phyloP scores from a whole-genome alignment of 257 asterid species.

The Solanum habrochaites region DNA sequence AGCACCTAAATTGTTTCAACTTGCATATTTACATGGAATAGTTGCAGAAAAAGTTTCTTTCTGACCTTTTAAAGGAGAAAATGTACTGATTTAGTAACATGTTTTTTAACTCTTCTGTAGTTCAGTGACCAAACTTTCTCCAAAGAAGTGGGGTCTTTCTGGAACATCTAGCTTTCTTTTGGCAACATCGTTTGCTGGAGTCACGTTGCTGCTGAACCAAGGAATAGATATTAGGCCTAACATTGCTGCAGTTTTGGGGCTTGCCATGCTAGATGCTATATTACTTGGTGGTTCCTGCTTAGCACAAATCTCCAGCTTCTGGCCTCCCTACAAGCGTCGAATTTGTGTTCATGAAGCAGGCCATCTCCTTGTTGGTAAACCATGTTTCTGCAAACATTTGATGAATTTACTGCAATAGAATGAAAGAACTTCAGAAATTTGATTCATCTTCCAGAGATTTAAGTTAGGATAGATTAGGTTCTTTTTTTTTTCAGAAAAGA shows the following conservation, averaged over 20 bases:
- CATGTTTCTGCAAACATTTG: background rate
- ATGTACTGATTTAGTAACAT: background rate
- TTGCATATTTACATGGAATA: background rate
- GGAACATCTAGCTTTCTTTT: conserved; percentile 65
- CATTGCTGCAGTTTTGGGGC: conserved; percentile 58
- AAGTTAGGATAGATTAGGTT: background rate
- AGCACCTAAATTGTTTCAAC: background rate
- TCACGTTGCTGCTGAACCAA: conserved; percentile 57
- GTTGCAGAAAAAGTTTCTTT: background rate
- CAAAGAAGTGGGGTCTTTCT: conserved; percentile 94
- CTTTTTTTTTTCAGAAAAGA: no score
- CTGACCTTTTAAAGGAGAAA: background rate
- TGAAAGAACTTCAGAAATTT: background rate
- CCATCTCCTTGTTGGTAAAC: conserved; percentile 85
- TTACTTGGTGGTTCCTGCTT: conserved; percentile 88
- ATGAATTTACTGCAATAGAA: background rate
- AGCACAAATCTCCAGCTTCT: conserved; percentile 83
- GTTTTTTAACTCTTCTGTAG: background rate
- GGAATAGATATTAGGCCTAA: conserved; percentile 90
- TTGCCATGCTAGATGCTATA: conserved; percentile 62
- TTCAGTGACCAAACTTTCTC: conserved; percentile 84
- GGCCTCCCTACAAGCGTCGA: conserved; percentile 95
- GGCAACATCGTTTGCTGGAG: conserved; percentile 55
- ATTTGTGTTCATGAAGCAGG: conserved; percentile 97
- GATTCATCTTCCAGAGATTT: background rate